Evolutionary conservation across 345 rosid species (phyloP), one percentile per base, ranked within the genome.

Genomic region (Brassica nigra): DNA sequence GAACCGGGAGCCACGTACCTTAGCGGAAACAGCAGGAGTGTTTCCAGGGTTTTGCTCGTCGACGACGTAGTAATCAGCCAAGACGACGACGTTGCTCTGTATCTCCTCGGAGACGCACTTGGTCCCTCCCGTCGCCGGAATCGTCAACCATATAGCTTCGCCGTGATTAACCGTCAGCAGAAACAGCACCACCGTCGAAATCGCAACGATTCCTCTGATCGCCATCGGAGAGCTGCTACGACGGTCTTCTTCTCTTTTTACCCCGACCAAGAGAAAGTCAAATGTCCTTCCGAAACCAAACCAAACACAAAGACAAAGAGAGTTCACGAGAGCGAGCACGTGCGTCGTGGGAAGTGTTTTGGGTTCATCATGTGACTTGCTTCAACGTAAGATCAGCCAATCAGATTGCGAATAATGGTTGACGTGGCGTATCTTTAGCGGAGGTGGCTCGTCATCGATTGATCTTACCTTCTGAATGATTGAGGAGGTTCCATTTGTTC

Each of bases 41-140:
- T 82, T 72, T 31, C 85, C 85, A 11, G 89, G 91, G 30, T 87
- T 79, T 0, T 82, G 86, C 54, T 90, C 96, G 71, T 88, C 90
- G 77, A 94, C 83, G 62, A 90, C 90, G 74, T 85, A 23, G 27
- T 23, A 23, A 84, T 92, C 91, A 37, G 92, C 91, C 77, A 94
- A 76, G 66, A 94, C 97, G 66, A 94, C 90, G 33, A 90, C 92
- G 92, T 87, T 83, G 86, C 67, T 85, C 49, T 89, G 94, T 81
- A 94, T 92, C 87, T 92, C 97, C 93, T 94, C 98, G 11, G 97
- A 94, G 10, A 94, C 84, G 54, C 98, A 94, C 92, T 94, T 94
- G 36, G 94, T 87, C 58, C 83, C 83, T 69, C 97, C 98, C 15
- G 94, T 31, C 82, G 88, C 65, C 23, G 98, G 97, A 81, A 94